A percentile compares a stretch with the other conserved stretches of the same genome.
Evolutionary conservation across 2,329 filamentous ascomycete species (phyloP).

Genomic region (Trichoderma arundinaceum): DNA sequence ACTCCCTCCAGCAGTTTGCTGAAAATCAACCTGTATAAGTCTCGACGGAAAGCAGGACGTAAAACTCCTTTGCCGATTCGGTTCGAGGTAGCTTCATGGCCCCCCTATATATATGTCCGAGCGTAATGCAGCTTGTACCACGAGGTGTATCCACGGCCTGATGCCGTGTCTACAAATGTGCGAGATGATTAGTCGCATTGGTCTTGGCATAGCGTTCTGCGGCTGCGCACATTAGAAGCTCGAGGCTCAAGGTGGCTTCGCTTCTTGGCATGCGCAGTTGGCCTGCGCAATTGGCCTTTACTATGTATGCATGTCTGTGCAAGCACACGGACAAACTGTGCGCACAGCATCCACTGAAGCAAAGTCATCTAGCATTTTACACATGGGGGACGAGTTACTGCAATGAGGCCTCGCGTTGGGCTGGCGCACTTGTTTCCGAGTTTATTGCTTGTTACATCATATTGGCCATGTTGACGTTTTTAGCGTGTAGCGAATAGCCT

Average conservation of each 20-base stretch:
- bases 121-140: neutral
- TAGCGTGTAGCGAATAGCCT: neutral
- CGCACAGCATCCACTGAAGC: neutral
- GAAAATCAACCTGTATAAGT: constrained; percentile 1
- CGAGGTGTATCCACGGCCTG: neutral
- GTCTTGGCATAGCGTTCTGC: neutral
- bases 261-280: neutral
- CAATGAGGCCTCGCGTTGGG: neutral
- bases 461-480: neutral
- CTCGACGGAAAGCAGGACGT: constrained; percentile 1
- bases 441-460: neutral
- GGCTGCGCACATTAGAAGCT: neutral
- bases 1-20: neutral
- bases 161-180: neutral
- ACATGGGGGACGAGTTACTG: neutral
- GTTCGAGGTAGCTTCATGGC: neutral
- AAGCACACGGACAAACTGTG: neutral
- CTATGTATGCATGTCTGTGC: neutral
- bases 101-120: neutral
- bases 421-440: neutral
- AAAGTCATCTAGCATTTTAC: neutral
- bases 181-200: neutral
- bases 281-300: neutral
- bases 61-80: neutral
- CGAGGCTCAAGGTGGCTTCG: neutral